Percentiles rank a stretch among this genome's conserved stretches.
Conservation (phyloP, 257 asterid genomes). For the Haberlea rhodopensis region DNA sequence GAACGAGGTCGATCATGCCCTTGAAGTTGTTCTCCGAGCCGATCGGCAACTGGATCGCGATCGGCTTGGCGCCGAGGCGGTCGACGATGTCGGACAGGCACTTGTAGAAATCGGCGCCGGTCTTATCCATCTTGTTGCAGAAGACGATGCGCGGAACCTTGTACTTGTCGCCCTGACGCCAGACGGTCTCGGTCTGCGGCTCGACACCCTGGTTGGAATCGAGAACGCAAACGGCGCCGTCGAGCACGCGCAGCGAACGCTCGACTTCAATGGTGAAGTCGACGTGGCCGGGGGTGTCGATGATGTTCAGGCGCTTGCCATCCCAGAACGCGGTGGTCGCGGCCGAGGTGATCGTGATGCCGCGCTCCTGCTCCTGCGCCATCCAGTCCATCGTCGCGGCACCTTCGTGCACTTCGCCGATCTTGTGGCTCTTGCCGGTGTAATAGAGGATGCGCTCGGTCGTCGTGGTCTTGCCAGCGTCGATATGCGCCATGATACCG, state of each 20-base stretch:
- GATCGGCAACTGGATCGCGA: constrained; percentile 41
- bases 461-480: constrained; percentile 53
- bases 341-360: constrained; percentile 54
- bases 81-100: constrained; percentile 41
- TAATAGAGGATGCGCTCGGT: constrained; percentile 45
- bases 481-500: constrained; percentile 56
- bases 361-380: constrained; percentile 58
- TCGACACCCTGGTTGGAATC: constrained; percentile 52
- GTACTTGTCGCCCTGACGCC: constrained; percentile 56
- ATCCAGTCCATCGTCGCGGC: constrained; percentile 60
- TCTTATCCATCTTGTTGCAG: constrained; percentile 51
- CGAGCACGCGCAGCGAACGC: constrained; percentile 49
- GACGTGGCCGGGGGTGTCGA: constrained; percentile 55
- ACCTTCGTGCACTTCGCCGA: constrained; percentile 55
- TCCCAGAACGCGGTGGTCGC: constrained; percentile 49
- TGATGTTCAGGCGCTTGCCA: constrained; percentile 46
- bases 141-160: constrained; percentile 51
- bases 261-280: constrained; percentile 56
- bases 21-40: constrained; percentile 45
- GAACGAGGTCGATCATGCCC: constrained; percentile 46
- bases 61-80: constrained; percentile 45
- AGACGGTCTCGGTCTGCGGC: constrained; percentile 53
- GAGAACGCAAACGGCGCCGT: constrained; percentile 48
- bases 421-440: constrained; percentile 45
- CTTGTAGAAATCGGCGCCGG: constrained; percentile 46